Evolutionary conservation across 441 rosid species (phyloP).

Genomic region (Hura crepitans): DNA sequence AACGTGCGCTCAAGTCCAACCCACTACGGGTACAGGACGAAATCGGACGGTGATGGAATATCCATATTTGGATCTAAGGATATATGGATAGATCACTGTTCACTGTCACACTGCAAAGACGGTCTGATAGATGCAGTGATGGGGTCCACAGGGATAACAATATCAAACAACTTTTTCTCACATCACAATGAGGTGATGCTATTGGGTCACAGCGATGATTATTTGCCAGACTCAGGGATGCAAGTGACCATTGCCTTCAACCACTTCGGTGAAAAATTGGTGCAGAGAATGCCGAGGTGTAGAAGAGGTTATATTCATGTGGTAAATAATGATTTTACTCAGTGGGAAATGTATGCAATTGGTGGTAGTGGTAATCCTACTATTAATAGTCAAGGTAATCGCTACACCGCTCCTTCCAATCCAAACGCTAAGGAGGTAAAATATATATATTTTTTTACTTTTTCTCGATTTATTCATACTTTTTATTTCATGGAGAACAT

Average conservation of each 20-base stretch:
- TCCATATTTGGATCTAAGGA: conserved; percentile 82
- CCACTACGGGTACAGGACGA: conserved; percentile 67
- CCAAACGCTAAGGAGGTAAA: conserved; percentile 78
- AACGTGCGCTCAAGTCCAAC: conserved; percentile 80
- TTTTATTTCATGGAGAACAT: too few relatives aligned
- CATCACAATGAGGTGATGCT: conserved; percentile 96
- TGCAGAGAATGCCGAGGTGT: conserved; percentile 92
- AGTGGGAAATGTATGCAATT: conserved; percentile 95
- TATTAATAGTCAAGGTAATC: conserved; percentile 89
- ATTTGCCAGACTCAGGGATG: conserved; percentile 78
- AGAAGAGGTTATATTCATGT: conserved; percentile 85
- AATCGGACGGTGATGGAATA: conserved; percentile 90
- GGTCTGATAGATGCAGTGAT: conserved; percentile 85
- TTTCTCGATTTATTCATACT: too few relatives aligned
- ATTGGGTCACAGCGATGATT: conserved; percentile 81
- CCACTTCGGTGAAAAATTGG: conserved; percentile 74
- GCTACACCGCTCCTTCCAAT: conserved; percentile 73
- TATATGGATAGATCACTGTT: conserved; percentile 92
- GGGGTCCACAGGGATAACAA: conserved; percentile 87
- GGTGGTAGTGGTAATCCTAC: conserved; percentile 95
- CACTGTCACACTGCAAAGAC: conserved; percentile 77
- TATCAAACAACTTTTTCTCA: conserved; percentile 80
- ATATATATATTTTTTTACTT: too few relatives aligned
- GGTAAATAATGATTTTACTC: conserved; percentile 87
- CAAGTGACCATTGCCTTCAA: conserved; percentile 91